Percentiles rank a stretch among this genome's conserved stretches.
phyloP scores from a whole-genome alignment of 371 early-diverging fungal species.

The Haplosporangium sp. region DNA sequence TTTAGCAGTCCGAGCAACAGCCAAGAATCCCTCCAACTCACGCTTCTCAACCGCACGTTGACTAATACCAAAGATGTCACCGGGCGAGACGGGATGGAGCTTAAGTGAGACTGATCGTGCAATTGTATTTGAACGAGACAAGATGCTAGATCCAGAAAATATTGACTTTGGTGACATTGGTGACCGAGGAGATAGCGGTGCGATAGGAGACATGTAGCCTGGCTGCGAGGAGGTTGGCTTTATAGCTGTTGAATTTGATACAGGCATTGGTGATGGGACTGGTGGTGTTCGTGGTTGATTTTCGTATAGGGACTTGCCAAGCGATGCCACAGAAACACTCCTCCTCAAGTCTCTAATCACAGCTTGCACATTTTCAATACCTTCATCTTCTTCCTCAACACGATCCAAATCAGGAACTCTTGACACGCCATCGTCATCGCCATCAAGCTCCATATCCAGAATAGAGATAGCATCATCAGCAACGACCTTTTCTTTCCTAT shows the following conservation, averaged over 20 bases:
- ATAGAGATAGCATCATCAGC: slow-evolving; percentile 53
- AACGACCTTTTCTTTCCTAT: slow-evolving; percentile 47
- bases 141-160: slow-evolving; percentile 3
- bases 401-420: slow-evolving; percentile 33
- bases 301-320: slow-evolving; percentile 38
- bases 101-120: slow-evolving; percentile 40
- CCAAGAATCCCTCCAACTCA: slow-evolving; percentile 44
- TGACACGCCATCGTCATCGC: slow-evolving; percentile 22
- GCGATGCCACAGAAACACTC: slow-evolving; percentile 45
- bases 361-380: slow-evolving; percentile 38
- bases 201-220: slow-evolving; percentile 13
- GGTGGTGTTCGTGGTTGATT: slow-evolving; percentile 30
- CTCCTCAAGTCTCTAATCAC: slow-evolving; percentile 38
- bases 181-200: slow-evolving; percentile 16
- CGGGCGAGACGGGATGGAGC: slow-evolving; percentile 47
- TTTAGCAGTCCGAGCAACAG: slow-evolving; percentile 40
- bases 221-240: slow-evolving; percentile 3
- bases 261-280: neutral
- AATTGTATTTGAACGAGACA: slow-evolving; percentile 43
- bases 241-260: neutral
- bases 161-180: slow-evolving; percentile 17
- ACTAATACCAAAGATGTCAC: slow-evolving; percentile 55
- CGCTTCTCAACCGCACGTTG: slow-evolving; percentile 51
- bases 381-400: slow-evolving; percentile 35
- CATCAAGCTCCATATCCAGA: slow-evolving; percentile 44